Conservation (phyloP, 305 asterid species). For the Fraxinus velutina region DNA sequence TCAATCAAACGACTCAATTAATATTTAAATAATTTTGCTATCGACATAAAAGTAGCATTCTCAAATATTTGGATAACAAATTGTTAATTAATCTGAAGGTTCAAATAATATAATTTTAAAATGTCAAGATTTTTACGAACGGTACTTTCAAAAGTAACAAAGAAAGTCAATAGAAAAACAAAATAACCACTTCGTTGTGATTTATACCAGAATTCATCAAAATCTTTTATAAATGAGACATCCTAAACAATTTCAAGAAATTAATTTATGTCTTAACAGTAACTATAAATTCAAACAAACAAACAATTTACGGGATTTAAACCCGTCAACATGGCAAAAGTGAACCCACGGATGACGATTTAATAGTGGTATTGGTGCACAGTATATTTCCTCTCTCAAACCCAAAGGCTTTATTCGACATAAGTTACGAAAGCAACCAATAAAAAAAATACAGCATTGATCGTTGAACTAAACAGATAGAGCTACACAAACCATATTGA, state of each 20-base stretch:
- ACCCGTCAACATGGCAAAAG: background rate
- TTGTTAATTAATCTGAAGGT: background rate
- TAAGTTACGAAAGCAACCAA: background rate
- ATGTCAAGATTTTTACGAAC: too few relatives aligned
- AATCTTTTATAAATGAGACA: background rate
- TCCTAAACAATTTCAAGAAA: too few relatives aligned
- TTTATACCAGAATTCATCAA: background rate
- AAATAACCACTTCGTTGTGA: background rate
- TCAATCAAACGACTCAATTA: too few relatives aligned
- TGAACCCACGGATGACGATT: background rate
- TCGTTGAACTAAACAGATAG: constrained; percentile 27
- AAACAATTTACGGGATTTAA: background rate
- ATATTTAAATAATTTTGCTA: too few relatives aligned
- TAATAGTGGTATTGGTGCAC: background rate
- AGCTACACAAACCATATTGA: constrained; percentile 33
- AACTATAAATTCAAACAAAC: background rate
- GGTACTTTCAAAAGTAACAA: too few relatives aligned
- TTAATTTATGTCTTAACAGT: background rate
- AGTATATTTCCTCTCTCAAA: background rate
- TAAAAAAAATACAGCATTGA: background rate
- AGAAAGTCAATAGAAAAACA: background rate
- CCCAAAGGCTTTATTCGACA: background rate
- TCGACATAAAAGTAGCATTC: too few relatives aligned
- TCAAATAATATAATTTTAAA: too few relatives aligned
- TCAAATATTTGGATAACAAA: too few relatives aligned